Evolutionary conservation across 1,139 yeast species (phyloP).

Genomic region (Blastobotrys malaysiensis): DNA sequence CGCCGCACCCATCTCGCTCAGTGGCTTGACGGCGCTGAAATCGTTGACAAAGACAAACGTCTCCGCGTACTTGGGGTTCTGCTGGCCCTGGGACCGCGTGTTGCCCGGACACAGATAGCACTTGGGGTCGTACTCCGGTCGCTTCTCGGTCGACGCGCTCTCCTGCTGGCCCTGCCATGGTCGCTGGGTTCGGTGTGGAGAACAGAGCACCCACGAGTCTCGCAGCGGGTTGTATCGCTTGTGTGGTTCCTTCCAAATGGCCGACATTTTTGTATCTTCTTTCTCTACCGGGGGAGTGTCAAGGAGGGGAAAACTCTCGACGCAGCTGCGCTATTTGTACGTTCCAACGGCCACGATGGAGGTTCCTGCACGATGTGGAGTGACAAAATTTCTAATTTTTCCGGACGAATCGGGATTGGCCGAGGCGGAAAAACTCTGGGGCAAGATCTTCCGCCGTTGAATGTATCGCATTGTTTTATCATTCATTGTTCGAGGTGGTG

Average conservation of each 20-base stretch:
- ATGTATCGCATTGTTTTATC: too few relatives aligned
- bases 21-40: conserved; percentile 57
- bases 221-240: conserved; percentile 65
- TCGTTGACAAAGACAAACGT: conserved; percentile 65
- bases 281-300: too few relatives aligned
- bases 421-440: neutral
- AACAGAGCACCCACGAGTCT: conserved; percentile 59
- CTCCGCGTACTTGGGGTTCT: conserved; percentile 51
- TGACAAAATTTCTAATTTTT: neutral
- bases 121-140: conserved; percentile 56
- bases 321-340: neutral
- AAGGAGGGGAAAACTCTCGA: neutral
- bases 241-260: conserved; percentile 40
- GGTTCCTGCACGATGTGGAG: neutral
- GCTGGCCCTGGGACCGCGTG: conserved; percentile 50
- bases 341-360: neutral
- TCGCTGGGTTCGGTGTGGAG: conserved; percentile 73
- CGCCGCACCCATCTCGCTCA: conserved; percentile 16
- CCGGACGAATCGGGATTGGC: neutral
- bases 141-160: conserved; percentile 38
- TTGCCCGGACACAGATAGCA: conserved; percentile 77
- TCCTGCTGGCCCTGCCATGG: conserved; percentile 82
- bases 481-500: too few relatives aligned
- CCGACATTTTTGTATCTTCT: conserved; percentile 1
- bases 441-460: neutral